Evolutionary conservation across 129 eudicot genomes (phyloP).

Genomic region (Tanacetum coccineum): DNA sequence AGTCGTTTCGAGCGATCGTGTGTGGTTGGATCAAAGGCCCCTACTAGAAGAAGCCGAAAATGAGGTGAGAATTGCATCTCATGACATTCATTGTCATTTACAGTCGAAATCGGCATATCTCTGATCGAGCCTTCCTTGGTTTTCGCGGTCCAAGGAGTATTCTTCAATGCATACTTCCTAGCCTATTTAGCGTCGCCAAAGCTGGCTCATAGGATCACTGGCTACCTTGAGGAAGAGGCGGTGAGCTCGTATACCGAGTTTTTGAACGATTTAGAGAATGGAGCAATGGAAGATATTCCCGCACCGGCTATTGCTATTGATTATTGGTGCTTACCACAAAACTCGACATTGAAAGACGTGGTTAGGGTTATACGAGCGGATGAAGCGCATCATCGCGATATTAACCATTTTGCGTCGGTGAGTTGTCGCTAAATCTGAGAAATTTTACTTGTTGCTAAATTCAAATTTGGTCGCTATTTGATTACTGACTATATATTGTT

Average conservation of each 20-base stretch:
- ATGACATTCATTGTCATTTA: conserved; percentile 49
- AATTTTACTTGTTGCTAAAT: not conserved
- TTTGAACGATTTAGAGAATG: conserved; percentile 42
- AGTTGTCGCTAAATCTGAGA: not conserved
- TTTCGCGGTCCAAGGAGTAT: conserved; percentile 49
- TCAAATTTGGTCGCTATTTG: not conserved
- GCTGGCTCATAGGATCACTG: conserved; percentile 47
- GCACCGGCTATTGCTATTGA: conserved; percentile 56
- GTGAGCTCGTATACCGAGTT: conserved; percentile 54
- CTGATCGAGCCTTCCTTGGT: conserved; percentile 52
- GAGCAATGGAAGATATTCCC: conserved; percentile 37
- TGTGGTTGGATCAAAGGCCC: conserved; percentile 61
- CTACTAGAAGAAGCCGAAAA: conserved; percentile 59
- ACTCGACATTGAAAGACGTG: conserved; percentile 43
- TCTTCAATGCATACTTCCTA: conserved; percentile 49
- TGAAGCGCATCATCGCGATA: conserved; percentile 53
- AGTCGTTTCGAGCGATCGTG: conserved; percentile 60
- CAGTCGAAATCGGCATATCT: conserved; percentile 44
- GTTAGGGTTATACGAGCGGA: conserved; percentile 44
- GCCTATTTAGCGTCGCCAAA: conserved; percentile 52
- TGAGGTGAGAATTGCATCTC: conserved; percentile 56
- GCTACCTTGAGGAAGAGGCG: conserved; percentile 55
- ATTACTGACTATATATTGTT: not conserved
- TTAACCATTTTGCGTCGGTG: conserved; percentile 50
- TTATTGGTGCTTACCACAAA: conserved; percentile 47